Evolutionary conservation across 371 early-diverging fungal genomes (phyloP).

Genomic region (Quaeritorhiza haematococci): DNA sequence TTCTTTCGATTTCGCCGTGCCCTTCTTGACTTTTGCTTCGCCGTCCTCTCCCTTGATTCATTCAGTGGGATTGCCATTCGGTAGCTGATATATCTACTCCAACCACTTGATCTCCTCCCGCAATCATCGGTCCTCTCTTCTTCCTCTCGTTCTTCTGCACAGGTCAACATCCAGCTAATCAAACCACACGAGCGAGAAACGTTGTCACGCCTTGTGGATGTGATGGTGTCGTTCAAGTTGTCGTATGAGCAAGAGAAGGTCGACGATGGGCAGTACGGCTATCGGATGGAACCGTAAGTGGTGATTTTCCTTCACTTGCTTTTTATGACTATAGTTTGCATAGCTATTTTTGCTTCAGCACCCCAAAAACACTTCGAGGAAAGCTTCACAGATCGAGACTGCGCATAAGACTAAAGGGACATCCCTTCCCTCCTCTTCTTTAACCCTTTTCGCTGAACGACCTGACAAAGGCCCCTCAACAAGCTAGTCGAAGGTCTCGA

Average conservation of each 20-base stretch:
- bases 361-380: constrained; percentile 22
- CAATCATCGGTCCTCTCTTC: neutral
- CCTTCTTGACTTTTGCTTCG: neutral
- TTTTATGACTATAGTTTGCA: constrained; percentile 4
- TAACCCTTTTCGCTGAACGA: too few species aligned
- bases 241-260: constrained; percentile 65
- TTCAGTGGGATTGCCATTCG: neutral
- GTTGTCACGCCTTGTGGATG: constrained; percentile 59
- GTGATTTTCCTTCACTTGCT: neutral
- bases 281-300: constrained; percentile 76
- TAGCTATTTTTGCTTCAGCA: constrained; percentile 8
- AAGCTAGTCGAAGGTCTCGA: constrained; percentile 28
- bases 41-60: too few species aligned
- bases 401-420: too few species aligned
- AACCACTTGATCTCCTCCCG: neutral
- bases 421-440: too few species aligned
- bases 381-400: too few species aligned
- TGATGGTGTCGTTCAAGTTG: constrained; percentile 73
- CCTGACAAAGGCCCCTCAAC: constrained; percentile 61
- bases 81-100: neutral
- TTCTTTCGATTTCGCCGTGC: too few species aligned
- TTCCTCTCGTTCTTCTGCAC: neutral
- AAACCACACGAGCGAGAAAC: constrained; percentile 61
- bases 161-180: constrained; percentile 66
- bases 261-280: constrained; percentile 62